phyloP scores from a whole-genome alignment of 2,329 filamentous ascomycete genomes.

The Apiospora malaysiana region DNA sequence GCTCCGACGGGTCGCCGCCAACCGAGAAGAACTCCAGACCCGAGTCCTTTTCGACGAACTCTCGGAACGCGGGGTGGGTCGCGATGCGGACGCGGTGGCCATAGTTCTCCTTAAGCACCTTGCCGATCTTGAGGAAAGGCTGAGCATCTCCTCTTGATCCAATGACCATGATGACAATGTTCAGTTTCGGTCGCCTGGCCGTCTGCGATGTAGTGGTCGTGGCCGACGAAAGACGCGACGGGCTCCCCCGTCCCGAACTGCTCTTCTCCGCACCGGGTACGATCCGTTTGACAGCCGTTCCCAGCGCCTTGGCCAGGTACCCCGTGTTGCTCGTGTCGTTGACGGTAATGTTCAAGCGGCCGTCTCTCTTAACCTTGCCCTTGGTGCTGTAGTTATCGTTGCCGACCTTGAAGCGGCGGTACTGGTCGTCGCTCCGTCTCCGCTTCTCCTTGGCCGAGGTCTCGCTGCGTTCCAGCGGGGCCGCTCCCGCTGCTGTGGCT shows the following conservation, averaged over 20 bases:
- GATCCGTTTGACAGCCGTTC: conserved; percentile 65
- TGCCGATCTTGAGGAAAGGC: conserved; percentile 77
- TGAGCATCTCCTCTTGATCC: conserved; percentile 82
- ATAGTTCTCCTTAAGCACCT: conserved; percentile 72
- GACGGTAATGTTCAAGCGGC: conserved; percentile 73
- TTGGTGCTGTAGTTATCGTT: conserved; percentile 70
- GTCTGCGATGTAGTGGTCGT: conserved; percentile 40
- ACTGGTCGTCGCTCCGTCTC: conserved; percentile 40
- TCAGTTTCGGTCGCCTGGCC: conserved; percentile 59
- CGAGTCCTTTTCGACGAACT: conserved; percentile 75
- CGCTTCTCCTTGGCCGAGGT: conserved; percentile 25
- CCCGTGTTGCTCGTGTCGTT: conserved; percentile 73
- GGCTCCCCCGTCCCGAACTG: conserved; percentile 23
- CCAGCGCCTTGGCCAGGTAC: conserved; percentile 76
- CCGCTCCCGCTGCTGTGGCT: conserved; percentile 12
- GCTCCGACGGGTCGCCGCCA: conserved; percentile 77
- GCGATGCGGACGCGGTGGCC: conserved; percentile 80
- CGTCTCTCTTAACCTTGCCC: conserved; percentile 71
- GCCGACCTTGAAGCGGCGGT: conserved; percentile 62
- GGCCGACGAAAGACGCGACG: conserved; percentile 38
- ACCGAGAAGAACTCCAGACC: conserved; percentile 82
- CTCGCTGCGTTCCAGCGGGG: not conserved
- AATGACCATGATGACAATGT: conserved; percentile 85
- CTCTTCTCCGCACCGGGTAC: conserved; percentile 43
- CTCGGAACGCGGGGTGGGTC: conserved; percentile 77